These are phyloP conservation scores for Zymoseptoria ardabiliae DNA, from an alignment of 2,329 filamentous ascomycete species.

Conservation along the genomic window DNA sequence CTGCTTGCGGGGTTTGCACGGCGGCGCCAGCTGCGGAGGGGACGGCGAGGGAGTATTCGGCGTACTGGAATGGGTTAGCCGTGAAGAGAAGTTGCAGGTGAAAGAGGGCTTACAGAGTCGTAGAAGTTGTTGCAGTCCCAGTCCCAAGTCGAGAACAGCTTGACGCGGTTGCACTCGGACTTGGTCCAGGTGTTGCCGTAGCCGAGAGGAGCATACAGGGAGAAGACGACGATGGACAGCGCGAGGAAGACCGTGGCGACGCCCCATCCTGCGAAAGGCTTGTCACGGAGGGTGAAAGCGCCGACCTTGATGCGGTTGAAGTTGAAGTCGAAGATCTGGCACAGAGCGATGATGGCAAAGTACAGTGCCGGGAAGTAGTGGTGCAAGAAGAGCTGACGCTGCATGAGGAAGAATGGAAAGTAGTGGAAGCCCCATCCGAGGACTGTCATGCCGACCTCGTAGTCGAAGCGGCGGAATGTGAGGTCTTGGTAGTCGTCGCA, in stretches of 20 bases:
- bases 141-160: conserved; percentile 85
- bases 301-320: conserved; percentile 61
- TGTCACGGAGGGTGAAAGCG: conserved; percentile 48
- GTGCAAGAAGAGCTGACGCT: conserved; percentile 94
- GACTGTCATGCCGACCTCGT: conserved; percentile 84
- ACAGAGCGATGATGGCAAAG: conserved; percentile 84
- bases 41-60: conserved; percentile 26
- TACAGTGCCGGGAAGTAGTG: conserved; percentile 97
- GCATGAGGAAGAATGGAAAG: conserved; percentile 98
- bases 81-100: background rate
- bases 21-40: conserved; percentile 17
- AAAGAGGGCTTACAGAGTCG: conserved; percentile 63
- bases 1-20: conserved; percentile 22
- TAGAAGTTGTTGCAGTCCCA: conserved; percentile 97
- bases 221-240: conserved; percentile 67
- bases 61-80: conserved; percentile 20
- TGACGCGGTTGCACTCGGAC: conserved; percentile 74
- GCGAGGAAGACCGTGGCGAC: conserved; percentile 67
- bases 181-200: conserved; percentile 96
- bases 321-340: conserved; percentile 80
- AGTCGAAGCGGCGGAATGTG: conserved; percentile 94
- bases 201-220: conserved; percentile 76
- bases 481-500: conserved; percentile 76
- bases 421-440: conserved; percentile 97
- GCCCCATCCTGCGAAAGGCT: conserved; percentile 66